Evolutionary conservation across 306 rosid genomes (phyloP), one percentile per base, ranked within the genome.

Genomic region (Cucurbita pepo): DNA sequence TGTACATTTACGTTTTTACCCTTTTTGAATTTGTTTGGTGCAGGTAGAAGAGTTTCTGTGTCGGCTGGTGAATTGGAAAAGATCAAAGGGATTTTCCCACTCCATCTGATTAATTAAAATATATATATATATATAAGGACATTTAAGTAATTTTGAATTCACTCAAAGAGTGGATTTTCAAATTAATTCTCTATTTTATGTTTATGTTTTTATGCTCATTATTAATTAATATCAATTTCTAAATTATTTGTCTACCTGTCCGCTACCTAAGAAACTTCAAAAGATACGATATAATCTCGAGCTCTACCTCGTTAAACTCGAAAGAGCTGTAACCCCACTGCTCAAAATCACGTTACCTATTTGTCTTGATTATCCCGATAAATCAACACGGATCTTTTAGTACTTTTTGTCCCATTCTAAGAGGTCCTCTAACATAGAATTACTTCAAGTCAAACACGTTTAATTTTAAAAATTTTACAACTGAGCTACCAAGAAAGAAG

Each of bases 11-110:
- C 37, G 3, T 56, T 55, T 55, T 56, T 30, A 30, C 34, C 34
- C 34, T 2, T 30, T 30, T 30, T 30, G 34, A 30, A 30, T 30
- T 30, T 30, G 34, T 25, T 75, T 16, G 36, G 53, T 61, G 65
- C 79, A 91, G 97, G 98, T 94, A 13, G 86, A 87, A 82, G 82
- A 83, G 71, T 94, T 94, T 79, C 84, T 94, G 86, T 73, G 89
- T 84, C 87, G 84, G 48, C 75, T 90, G 74, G 95, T 89, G 83
- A 86, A 85, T 19, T 90, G 96, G 89, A 86, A 92, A 80, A 61
- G 69, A 61, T 61, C 69, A 16, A 38, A 37, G 69, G 67, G 30
- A 43, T 18, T 44, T 38, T 40, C 14, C 7, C 6, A 63, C 6
- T 16, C 22, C 50, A 38, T 4, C 14, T 8, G 48, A 61, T 19